Base-by-base conservation (phyloP, 2,329 filamentous ascomycete species). In the Aspergillus tanneri region DNA sequence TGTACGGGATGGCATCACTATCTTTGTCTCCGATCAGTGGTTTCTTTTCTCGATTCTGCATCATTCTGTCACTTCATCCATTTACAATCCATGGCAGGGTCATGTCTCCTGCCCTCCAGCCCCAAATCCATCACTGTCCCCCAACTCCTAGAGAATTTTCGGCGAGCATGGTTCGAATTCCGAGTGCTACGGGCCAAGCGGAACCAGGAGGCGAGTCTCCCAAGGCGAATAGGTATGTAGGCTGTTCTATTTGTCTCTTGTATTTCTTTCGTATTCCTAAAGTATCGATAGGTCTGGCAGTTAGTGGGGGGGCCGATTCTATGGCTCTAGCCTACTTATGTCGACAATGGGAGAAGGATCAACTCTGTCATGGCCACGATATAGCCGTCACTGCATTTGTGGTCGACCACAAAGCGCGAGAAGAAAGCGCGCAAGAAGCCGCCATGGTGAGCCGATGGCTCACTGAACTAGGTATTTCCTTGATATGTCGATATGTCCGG, bases 251-350 rank as follows among this genome's bases (percentile, higher is more conserved):
- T 7, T 50, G 19, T 19, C 8, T 16, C 22, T 3, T 46, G 12
- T 32, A 46, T 9, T 23, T 23, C n/a, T 6, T 14, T 23, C 10
- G 3, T 12, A 7, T 42, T 25, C 4, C 34, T 38, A 49, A 51
- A 36, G 21, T 40, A 38, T n/a, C 32, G 19, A 16, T 53, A 88
- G 86, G 80, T 45, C 74, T 97, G 50, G 93, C 91, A 12, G 77
- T 97, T 52, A 96, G 91, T 63, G 93, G 93, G 19, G 93, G 93
- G 6, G 88, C 93, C 30, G 93, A 99, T 69, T 97, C 92, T n/a
- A 99, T 97, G 91, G 92, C 92, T 22, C 76, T 99, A 51, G 90
- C 90, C 46, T 84, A 77, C 51, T 78, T 97, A 27, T 88, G 87
- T 64, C 78, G 76, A 40, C 69, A 74, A 37, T 54, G 71, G 50